These are phyloP conservation scores for Claviceps humidiphila DNA, from an alignment of 2,329 filamentous ascomycete species.

Conservation along the genomic window DNA sequence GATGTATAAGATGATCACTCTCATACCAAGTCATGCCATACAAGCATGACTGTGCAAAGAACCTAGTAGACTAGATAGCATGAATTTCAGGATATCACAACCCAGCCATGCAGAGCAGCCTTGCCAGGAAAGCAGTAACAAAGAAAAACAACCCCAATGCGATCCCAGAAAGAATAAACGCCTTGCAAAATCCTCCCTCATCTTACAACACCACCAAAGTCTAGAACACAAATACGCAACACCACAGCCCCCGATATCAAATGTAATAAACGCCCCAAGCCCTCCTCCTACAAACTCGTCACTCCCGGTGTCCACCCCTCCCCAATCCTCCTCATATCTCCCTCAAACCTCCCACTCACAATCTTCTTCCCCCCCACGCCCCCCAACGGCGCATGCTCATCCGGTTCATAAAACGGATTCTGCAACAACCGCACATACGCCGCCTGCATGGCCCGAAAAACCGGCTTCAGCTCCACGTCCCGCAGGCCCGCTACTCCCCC, in stretches of 20 bases:
- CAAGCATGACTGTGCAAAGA: background rate
- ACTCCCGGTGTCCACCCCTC: slow-evolving; percentile 71
- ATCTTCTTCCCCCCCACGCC: slow-evolving; percentile 54
- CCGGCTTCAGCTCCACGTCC: slow-evolving; percentile 78
- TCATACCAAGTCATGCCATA: background rate
- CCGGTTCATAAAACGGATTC: slow-evolving; percentile 90
- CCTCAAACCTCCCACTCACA: slow-evolving; percentile 64
- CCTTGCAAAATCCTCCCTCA: background rate
- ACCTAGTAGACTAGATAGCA: background rate
- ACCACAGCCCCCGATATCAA: background rate
- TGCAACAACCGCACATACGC: slow-evolving; percentile 80
- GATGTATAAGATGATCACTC: background rate
- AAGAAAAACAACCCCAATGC: background rate
- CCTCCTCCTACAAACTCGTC: slow-evolving; percentile 35
- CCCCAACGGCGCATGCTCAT: slow-evolving; percentile 56
- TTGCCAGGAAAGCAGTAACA: background rate
- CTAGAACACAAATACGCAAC: background rate
- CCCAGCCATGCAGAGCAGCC: background rate
- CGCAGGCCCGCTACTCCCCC: slow-evolving; percentile 48
- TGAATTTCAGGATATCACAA: background rate
- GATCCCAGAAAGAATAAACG: background rate
- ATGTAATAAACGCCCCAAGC: background rate
- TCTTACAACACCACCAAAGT: background rate
- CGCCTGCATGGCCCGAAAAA: slow-evolving; percentile 84
- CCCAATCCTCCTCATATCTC: slow-evolving; percentile 76